These are phyloP conservation scores for Xerocomus potaroensis DNA, from an alignment of 768 basidiomycete genomes.

Conservation along the genomic window DNA sequence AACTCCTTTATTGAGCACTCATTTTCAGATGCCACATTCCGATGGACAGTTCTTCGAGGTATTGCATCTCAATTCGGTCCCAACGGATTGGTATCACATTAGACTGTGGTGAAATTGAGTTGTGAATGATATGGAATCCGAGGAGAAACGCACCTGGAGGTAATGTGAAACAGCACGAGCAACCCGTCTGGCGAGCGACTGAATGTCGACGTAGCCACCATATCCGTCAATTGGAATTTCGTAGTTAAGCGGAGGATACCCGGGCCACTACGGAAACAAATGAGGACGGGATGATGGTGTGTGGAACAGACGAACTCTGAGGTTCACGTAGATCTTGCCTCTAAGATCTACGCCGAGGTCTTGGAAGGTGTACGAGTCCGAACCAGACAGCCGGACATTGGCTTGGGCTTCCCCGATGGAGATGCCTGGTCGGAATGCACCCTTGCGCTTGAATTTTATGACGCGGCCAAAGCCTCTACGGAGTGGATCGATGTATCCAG, in stretches of 20 bases:
- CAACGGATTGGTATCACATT: constrained; percentile 66
- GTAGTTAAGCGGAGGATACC: constrained; percentile 66
- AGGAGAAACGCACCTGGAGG: constrained; percentile 48
- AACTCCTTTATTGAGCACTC: constrained; percentile 25
- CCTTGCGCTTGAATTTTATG: constrained; percentile 74
- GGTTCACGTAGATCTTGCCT: constrained; percentile 55
- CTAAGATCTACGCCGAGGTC: constrained; percentile 63
- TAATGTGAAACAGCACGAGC: constrained; percentile 72
- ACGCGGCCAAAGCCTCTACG: constrained; percentile 46
- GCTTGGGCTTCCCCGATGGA: constrained; percentile 67
- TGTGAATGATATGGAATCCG: constrained; percentile 7
- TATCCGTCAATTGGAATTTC: constrained; percentile 70
- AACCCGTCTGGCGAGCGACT: constrained; percentile 64
- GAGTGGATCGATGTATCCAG: constrained; percentile 38
- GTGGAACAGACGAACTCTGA: constrained; percentile 46
- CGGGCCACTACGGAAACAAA: constrained; percentile 52
- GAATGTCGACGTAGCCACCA: constrained; percentile 58
- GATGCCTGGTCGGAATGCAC: constrained; percentile 59
- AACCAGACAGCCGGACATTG: constrained; percentile 54
- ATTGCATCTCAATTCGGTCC: constrained; percentile 66
- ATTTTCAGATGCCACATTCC: constrained; percentile 73
- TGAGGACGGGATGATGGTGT: neutral
- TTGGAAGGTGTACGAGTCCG: constrained; percentile 57
- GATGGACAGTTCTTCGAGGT: constrained; percentile 63
- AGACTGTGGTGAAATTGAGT: constrained; percentile 37